Evolutionary conservation across 2,329 filamentous ascomycete genomes (phyloP), one percentile per base, ranked within the genome.

Genomic region (Ascosphaera pollenicola): DNA sequence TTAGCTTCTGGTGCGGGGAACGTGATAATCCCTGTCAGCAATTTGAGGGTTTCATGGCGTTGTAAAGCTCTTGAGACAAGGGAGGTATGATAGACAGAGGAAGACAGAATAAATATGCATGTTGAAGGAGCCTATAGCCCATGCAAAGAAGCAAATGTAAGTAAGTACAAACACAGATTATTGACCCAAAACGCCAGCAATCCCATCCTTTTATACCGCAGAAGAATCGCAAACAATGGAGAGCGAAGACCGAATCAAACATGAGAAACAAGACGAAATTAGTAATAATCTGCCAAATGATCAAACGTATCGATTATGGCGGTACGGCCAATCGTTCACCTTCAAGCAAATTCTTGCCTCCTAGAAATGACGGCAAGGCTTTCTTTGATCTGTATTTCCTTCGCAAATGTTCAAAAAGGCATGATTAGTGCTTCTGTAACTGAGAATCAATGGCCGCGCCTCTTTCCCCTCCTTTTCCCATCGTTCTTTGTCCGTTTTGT

Each of bases 301-400:
- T 24, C 21, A 24, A 24, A 24, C 21, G 21, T 24, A 10, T 24
- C 21, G 42, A 44, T 64, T 62, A 41, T 67, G 64, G 41, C 61
- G 53, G 48, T 59, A 66, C n/a, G 63, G 66, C 51, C 64, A 68
- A 32, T 62, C 55, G 17, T 63, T 59, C 15, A 65, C 65, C 46
- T 70, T 70, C 41, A 60, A 54, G 48, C 68, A 70, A 46, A 24
- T 64, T 10, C 66, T 66, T 42, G 66, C 60, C 28, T 62, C 55
- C 61, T 61, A 71, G 50, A 65, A 71, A 42, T 61, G 60, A 51
- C 68, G 71, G 60, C 51, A 28, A 64, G 56, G 16, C 59, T 51
- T 38, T 18, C 37, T 24, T 16, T 39, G 5, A 35, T 17, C 31
- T 15, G 40, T 17, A 3, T 11, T 40, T 24, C 17, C 21, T 16